Percentiles rank a stretch among this genome's conserved stretches.
These are phyloP conservation scores for Neocallimastix lanati DNA, from an alignment of 192 early-diverging fungal species.

Conservation along the genomic window DNA sequence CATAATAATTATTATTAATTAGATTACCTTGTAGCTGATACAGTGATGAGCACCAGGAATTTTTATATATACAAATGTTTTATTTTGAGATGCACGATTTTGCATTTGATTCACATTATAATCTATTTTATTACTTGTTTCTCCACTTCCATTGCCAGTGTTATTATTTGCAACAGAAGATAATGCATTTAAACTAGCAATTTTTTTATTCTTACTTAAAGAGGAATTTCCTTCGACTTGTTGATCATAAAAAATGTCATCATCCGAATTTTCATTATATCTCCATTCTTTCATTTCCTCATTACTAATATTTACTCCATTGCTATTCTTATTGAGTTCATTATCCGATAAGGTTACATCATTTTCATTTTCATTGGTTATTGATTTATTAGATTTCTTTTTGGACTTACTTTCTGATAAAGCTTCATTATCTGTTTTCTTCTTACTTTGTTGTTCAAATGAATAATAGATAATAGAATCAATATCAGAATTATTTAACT, in stretches of 20 bases:
- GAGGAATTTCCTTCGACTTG: too few species aligned
- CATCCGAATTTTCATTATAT: background rate
- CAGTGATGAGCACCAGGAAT: slow-evolving; percentile 64
- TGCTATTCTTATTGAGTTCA: background rate
- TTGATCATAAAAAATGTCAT: background rate
- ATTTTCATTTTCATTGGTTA: slow-evolving; percentile 3
- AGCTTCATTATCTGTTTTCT: slow-evolving; percentile 13
- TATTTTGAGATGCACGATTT: slow-evolving; percentile 59
- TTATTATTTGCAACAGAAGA: background rate
- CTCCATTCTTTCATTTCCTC: background rate
- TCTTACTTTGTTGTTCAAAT: slow-evolving; percentile 7
- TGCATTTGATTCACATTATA: slow-evolving; percentile 70
- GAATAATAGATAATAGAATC: background rate
- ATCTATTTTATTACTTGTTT: slow-evolving; percentile 4
- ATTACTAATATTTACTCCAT: background rate
- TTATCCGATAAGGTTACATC: background rate
- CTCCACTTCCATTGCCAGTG: background rate
- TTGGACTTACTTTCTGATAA: slow-evolving; percentile 12
- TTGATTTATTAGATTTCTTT: slow-evolving; percentile 13
- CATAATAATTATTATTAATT: too few species aligned
- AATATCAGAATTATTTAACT: background rate
- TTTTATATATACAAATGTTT: slow-evolving; percentile 80
- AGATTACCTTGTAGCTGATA: slow-evolving; percentile 57
- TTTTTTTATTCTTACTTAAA: background rate
- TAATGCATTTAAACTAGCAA: background rate